Base-by-base conservation (phyloP, 805 yeast species). In the Candida succiphila region DNA sequence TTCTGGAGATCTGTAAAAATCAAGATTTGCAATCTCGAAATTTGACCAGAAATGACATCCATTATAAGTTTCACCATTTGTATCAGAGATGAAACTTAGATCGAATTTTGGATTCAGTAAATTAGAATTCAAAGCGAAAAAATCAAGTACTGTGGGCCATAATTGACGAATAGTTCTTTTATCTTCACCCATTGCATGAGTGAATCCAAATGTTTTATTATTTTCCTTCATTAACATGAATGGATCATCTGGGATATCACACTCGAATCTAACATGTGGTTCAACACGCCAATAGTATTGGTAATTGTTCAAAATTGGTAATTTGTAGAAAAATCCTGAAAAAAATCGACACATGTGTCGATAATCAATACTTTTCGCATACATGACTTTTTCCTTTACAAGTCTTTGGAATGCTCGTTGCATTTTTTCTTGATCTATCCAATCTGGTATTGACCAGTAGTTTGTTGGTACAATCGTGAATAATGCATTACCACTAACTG, bases 31-130 rank as follows among this genome's bases (percentile, higher is more conserved):
- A 31, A 78, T 65, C 50, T 78, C 86, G 47, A 78, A 78, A 58
- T 78, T 78, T 25, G 78, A 69, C 78, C 78, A 73, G 55, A 69
- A 69, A 50, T 75, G 78, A 46, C 79, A 72, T 12, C 65, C 58
- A 45, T 72, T 72, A 49, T 67, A 72, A 5, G 62, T 46, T 4
- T 58, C 56, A 27, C 73, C 67, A 13, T 50, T 42, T 41, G 62
- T 65, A 39, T 54, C 48, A 24, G 69, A 61, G 27, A 72, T 52
- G 54, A 72, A 72, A 16, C 57, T 61, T 46, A 69, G 37, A 44
- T 63, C 54, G 43, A 64, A 62, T 42, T 63, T 45, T 27, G 58
- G 44, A 23, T 61, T 61, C 14, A 65, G 39, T 32, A 52, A 53
- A 29, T 62, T 52, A 14, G 60, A 60, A 48, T 62, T 46, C 9